Evolutionary conservation across 139 green algal genomes (phyloP), one percentile per base, ranked within the genome.

Genomic region (Pycnococcus provasolii): DNA sequence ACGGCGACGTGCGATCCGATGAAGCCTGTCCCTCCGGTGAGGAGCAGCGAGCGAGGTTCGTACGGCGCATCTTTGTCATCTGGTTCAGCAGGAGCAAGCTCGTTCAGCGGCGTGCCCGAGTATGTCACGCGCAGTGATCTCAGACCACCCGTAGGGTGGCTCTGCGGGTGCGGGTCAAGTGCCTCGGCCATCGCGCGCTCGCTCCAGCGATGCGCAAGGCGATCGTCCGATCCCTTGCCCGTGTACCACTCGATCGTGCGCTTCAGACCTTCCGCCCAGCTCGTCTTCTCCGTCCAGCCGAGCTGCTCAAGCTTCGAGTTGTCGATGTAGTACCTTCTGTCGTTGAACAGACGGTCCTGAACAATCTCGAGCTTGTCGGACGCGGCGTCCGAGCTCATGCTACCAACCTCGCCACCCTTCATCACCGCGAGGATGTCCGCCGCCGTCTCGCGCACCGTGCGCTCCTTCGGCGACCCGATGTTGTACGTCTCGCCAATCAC

Each of bases 201-300:
- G 26, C 26, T 26, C 26, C 26, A 26, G 26, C 26, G 26, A 26
- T 26, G 26, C 26, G 26, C 26, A 26, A 26, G 26, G 26, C 26
- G 26, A 26, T 26, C 26, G 26, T 26, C 26, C 26, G 26, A 26
- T 26, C 26, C 26, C 26, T 77, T 72, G 37, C 76, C 76, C 44
- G 81, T 78, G 67, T 92, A 98, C 92, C 92, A 99, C 4, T 95
- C 78, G 2, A 95, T 78, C 0, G 93, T 99, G 62, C 86, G 88
- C 40, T 81, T 83, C 42, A 99, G 80, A 8, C 93, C 93, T 42
- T 95, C 84, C 70, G 94, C 87, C 89, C 90, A 99, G 2, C 58
- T 64, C 1, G 83, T 94, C 6, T 62, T 60, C 79, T 97, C 89
- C 52, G 67, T 74, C 93, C 93, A 99, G 42, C 93, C 93, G 67